Conservation (phyloP, 495 filamentous ascomycete species). For the Neurospora sp. region DNA sequence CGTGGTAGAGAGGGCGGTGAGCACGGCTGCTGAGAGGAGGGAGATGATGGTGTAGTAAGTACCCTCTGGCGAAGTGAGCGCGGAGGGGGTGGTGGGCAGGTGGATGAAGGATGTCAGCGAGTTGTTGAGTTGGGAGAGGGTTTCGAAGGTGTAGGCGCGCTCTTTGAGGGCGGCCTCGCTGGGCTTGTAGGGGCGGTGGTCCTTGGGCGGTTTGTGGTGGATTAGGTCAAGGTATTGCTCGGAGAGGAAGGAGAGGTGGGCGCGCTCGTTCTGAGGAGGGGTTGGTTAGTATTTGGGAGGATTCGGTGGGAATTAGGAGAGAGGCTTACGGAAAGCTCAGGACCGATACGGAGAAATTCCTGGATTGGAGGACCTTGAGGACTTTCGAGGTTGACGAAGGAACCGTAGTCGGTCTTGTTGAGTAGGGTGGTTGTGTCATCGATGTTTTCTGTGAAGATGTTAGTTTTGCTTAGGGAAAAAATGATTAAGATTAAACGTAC, state of each 20-base stretch:
- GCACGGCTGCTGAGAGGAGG: constrained; percentile 15
- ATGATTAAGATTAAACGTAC: constrained; percentile 21
- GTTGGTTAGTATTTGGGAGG: not conserved
- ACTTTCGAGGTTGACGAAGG: constrained; percentile 33
- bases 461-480: constrained; percentile 2
- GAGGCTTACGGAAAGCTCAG: constrained; percentile 25
- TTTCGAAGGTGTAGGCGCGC: constrained; percentile 23
- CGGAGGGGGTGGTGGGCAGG: constrained; percentile 3
- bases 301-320: not conserved
- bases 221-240: constrained; percentile 36
- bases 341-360: constrained; percentile 31
- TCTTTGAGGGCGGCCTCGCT: constrained; percentile 23
- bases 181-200: constrained; percentile 29
- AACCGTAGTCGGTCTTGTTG: constrained; percentile 35
- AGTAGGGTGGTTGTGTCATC: constrained; percentile 17
- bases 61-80: constrained; percentile 15
- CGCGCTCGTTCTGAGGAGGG: constrained; percentile 16
- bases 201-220: constrained; percentile 30
- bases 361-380: constrained; percentile 22
- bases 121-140: constrained; percentile 17
- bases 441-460: constrained; percentile 19
- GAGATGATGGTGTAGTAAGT: constrained; percentile 21
- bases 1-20: constrained; percentile 16
- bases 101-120: constrained; percentile 25
- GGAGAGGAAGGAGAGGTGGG: constrained; percentile 30